phyloP scores from a whole-genome alignment of 148 eudicot species.

The Euryodendron excelsum region DNA sequence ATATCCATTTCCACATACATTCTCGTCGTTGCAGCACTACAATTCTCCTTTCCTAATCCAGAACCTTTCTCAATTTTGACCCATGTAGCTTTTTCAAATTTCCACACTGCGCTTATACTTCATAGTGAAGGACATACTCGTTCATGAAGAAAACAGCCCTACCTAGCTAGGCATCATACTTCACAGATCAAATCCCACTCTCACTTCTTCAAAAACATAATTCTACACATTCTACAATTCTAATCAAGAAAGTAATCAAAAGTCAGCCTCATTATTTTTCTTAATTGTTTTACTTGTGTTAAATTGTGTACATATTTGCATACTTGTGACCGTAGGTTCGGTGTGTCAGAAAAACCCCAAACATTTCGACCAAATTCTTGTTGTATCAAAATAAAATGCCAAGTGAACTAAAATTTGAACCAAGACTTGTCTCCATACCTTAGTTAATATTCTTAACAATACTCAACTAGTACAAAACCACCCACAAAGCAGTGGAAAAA shows the following conservation, averaged over 20 bases:
- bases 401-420: not conserved
- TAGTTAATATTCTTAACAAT: too few relatives aligned
- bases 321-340: not conserved
- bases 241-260: not conserved
- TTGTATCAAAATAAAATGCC: not conserved
- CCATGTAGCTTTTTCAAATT: not conserved
- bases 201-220: not conserved
- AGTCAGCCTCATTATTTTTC: not conserved
- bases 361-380: not conserved
- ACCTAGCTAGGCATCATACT: not conserved
- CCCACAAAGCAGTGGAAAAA: too few relatives aligned
- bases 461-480: not conserved
- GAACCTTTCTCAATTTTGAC: not conserved
- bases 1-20: not conserved
- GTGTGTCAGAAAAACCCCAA: not conserved
- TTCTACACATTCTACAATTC: not conserved
- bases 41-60: not conserved
- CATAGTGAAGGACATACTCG: not conserved
- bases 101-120: not conserved
- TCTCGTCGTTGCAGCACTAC: not conserved
- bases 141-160: not conserved
- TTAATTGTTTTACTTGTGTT: not conserved
- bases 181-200: not conserved
- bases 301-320: not conserved
- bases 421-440: too few relatives aligned